phyloP scores from a whole-genome alignment of 805 yeast genomes.

The Lipomyces anomalus region DNA sequence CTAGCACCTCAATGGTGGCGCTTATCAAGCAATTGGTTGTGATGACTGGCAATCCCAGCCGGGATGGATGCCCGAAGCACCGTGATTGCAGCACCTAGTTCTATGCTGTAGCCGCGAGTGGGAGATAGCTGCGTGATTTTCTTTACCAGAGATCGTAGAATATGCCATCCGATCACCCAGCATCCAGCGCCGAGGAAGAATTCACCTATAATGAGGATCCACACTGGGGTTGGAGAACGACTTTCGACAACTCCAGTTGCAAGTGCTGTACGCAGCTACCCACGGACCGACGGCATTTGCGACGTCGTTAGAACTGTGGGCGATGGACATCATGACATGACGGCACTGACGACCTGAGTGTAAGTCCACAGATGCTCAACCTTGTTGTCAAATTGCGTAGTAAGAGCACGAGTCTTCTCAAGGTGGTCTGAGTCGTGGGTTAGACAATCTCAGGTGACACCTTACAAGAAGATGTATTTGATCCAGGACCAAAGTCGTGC shows the following conservation, averaged over 20 bases:
- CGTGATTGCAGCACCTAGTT: constrained; percentile 72
- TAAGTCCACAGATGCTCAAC: constrained; percentile 63
- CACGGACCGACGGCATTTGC: constrained; percentile 75
- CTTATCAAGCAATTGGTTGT: constrained; percentile 78
- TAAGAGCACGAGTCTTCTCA: no score
- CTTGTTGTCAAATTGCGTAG: constrained; percentile 63
- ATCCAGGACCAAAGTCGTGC: no score
- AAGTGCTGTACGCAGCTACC: constrained; percentile 56
- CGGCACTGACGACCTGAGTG: constrained; percentile 66
- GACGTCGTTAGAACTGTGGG: constrained; percentile 78
- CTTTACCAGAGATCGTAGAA: constrained; percentile 68
- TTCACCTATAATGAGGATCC: constrained; percentile 68
- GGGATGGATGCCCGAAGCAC: constrained; percentile 72
- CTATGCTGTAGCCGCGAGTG: constrained; percentile 69
- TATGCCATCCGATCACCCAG: constrained; percentile 67
- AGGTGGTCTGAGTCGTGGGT: no score
- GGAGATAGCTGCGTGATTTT: constrained; percentile 71
- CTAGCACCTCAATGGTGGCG: constrained; percentile 69
- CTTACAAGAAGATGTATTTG: no score
- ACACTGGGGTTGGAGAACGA: constrained; percentile 58
- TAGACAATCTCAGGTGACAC: no score
- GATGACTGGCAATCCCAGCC: constrained; percentile 63
- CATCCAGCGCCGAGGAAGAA: constrained; percentile 59
- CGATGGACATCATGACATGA: constrained; percentile 76
- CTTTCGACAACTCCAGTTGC: constrained; percentile 42